These are phyloP conservation scores for Haplosporangium gracile DNA, from an alignment of 192 early-diverging fungal genomes.

Conservation along the genomic window DNA sequence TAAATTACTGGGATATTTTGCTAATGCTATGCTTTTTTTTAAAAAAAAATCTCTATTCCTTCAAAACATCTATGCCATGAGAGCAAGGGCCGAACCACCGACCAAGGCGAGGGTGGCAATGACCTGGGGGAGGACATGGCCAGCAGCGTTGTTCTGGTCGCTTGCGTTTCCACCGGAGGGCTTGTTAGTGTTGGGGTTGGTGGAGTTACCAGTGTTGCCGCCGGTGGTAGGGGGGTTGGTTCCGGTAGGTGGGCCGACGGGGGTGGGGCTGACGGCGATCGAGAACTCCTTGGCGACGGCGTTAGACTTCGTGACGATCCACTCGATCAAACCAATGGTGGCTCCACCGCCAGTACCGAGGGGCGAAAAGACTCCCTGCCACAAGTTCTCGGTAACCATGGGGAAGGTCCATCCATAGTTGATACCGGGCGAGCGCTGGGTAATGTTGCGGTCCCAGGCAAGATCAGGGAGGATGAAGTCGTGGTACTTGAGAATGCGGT, in stretches of 20 bases:
- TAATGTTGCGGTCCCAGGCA: conserved; percentile 61
- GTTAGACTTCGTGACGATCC: conserved; percentile 52
- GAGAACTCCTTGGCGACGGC: conserved; percentile 53
- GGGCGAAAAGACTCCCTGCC: conserved; percentile 24
- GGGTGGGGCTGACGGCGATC: conserved; percentile 30
- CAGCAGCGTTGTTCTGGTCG: background rate
- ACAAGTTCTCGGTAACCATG: conserved; percentile 52
- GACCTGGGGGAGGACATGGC: conserved; percentile 6
- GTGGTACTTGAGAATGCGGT: conserved; percentile 55
- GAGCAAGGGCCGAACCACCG: conserved; percentile 14
- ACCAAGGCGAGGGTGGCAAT: conserved; percentile 8
- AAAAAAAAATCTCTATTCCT: background rate
- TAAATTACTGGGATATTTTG: background rate
- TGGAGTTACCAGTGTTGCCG: background rate
- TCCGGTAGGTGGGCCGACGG: conserved; percentile 19
- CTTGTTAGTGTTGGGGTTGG: background rate
- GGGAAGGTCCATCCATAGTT: conserved; percentile 57
- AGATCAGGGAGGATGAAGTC: conserved; percentile 59
- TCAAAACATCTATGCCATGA: background rate
- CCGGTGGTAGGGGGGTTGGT: conserved; percentile 1
- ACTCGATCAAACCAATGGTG: conserved; percentile 58
- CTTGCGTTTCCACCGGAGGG: background rate
- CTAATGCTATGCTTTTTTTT: background rate
- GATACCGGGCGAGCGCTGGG: conserved; percentile 60
- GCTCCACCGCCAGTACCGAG: conserved; percentile 47